Evolutionary conservation across 2,329 filamentous ascomycete species (phyloP), one percentile per base, ranked within the genome.

Genomic region (Cercospora sesami): DNA sequence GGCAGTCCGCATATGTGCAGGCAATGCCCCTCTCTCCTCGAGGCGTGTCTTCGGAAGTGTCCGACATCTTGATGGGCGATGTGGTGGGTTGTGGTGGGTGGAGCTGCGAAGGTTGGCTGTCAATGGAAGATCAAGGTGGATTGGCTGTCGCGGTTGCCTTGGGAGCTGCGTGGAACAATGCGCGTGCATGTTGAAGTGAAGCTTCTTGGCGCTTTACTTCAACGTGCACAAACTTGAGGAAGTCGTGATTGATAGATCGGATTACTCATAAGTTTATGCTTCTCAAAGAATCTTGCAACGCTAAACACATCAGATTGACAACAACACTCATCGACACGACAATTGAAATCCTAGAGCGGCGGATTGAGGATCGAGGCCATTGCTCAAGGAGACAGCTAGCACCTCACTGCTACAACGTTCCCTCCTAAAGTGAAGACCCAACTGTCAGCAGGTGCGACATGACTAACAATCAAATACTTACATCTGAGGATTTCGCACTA

Each of bases 1-100:
- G 69, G 78, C 86, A 88, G 60, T 79, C 74, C 2, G 81, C 82
- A 76, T 85, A 86, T 18, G 69, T 76, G 68, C 82, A 77, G 28
- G 75, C 72, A 68, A 79, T 59, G 70, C 18, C 74, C 69, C 45
- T 45, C 45, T 70, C 66, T 28, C 69, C 64, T 33, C 55, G 65
- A 18, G 64, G 60, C 2, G 55, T 39, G 16, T 64, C 62, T 18
- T 64, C 62, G 21, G 51, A 58, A 2, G 60, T 62, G 53, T 59
- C 62, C 23, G 53, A 45, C 62, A 64, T 64, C 16, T 28, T 30
- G 51, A n/a, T 18, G 2, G 26, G n/a, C 30, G 48, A 28, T 14
- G 51, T 36, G 14, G 18, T 57, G 30, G 18, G 31, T 62, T 23
- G 39, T 31, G 26, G 39, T 28, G 36, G 60, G 18, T 18, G 36